Conservation (phyloP, 2,329 filamentous ascomycete genomes). For the Daldinia eschscholtzii region DNA sequence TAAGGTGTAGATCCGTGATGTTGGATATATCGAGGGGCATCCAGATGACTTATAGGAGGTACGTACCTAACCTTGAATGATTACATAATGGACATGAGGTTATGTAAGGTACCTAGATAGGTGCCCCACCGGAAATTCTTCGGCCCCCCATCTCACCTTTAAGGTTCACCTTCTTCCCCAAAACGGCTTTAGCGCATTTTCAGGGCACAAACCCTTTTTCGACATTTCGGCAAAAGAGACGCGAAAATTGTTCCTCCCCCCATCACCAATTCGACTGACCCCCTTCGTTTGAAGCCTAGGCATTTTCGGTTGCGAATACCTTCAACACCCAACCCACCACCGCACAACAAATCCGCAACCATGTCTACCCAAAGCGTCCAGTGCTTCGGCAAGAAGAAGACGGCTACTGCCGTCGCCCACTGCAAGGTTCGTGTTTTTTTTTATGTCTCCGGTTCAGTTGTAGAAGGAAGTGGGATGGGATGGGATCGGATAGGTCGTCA, state of each 20-base stretch:
- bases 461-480: slow-evolving; percentile 1
- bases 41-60: slow-evolving; percentile 7
- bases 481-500: slow-evolving; percentile 3
- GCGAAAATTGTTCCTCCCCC: slow-evolving; percentile 43
- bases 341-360: slow-evolving; percentile 59
- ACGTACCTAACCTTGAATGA: slow-evolving; percentile 8
- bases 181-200: slow-evolving; percentile 43
- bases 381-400: slow-evolving; percentile 99
- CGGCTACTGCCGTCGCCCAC: slow-evolving; percentile 89
- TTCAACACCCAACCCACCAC: slow-evolving; percentile 40
- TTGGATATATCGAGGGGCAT: slow-evolving; percentile 9
- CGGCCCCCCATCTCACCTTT: slow-evolving; percentile 24
- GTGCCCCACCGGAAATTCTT: slow-evolving; percentile 30
- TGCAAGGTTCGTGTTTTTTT: slow-evolving; percentile 77
- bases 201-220: slow-evolving; percentile 51
- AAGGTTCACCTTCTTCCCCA: slow-evolving; percentile 23
- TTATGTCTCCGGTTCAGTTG: not conserved
- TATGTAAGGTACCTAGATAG: not conserved
- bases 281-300: slow-evolving; percentile 31
- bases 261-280: slow-evolving; percentile 35
- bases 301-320: slow-evolving; percentile 47
- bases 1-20: not conserved
- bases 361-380: slow-evolving; percentile 89
- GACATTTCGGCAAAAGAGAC: slow-evolving; percentile 40
- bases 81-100: slow-evolving; percentile 1